Base-by-base conservation (phyloP, 164 flowering plant species). In the Chimonanthus praecox region DNA sequence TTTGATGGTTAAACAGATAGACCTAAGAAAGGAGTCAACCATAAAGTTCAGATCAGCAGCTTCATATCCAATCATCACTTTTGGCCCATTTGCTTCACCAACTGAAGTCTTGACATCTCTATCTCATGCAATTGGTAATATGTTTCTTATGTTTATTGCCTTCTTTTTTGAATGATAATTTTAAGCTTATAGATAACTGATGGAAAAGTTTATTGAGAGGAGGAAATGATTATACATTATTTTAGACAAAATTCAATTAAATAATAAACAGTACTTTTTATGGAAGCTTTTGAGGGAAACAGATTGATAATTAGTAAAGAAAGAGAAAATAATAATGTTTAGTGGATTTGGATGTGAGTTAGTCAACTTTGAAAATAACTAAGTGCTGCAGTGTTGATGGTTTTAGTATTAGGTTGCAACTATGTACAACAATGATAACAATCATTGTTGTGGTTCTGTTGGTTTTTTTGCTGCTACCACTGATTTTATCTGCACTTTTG, bases 41-140 rank as follows among this genome's bases (percentile, higher is more conserved):
- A 86, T 91, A 71, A 88, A 80, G 77, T 81, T 94, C 54, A 68
- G 74, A 74, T 91, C 97, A 67, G 80, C 85, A 67, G 74, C 84
- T 54, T 75, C 92, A 5, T 94, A 85, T 82, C 99, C 99, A 77
- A 80, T 92, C 54, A 83, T 94, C 71, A 89, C 92, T 70, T 92
- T 94, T 84, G 99, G 99, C 68, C 99, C 99, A 71, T 92, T 88
- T 83, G 73, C 84, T 45, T 89, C 97, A 10, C 97, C 99, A 67
- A 73, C 85, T 50, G 89, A 81, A 73, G 97, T 88, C 73, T 76
- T 92, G 75, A 76, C 75, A 49, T 89, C 95, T 47, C 75, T 92
- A 60, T 88, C 95, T 7, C 92, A 80, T 77, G 97, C 97, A 78
- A 80, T 84, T 77, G 99, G 99, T 92, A 83, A 84, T 49, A 43